phyloP scores from a whole-genome alignment of 2,329 filamentous ascomycete species.

The Fusarium sp. region DNA sequence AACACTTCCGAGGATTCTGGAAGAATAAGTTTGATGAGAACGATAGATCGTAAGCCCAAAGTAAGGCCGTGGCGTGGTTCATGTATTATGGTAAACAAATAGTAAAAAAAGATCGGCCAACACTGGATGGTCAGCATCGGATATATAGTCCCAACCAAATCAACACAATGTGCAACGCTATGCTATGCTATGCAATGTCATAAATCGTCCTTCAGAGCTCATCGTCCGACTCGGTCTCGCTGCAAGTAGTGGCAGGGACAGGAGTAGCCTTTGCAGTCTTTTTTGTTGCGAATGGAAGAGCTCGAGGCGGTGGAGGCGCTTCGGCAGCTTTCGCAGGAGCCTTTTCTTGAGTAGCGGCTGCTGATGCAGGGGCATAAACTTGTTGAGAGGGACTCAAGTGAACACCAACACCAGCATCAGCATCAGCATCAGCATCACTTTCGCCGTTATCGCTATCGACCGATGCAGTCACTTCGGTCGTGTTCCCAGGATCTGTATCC shows the following conservation, averaged over 20 bases:
- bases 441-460: slow-evolving; percentile 58
- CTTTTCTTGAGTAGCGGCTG: slow-evolving; percentile 8
- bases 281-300: slow-evolving; percentile 58
- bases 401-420: slow-evolving; percentile 38
- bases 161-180: neutral
- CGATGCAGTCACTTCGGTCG: slow-evolving; percentile 55
- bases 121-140: neutral
- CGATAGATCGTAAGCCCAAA: slow-evolving; percentile 55
- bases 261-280: slow-evolving; percentile 47
- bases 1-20: slow-evolving; percentile 73
- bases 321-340: slow-evolving; percentile 34
- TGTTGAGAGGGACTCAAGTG: slow-evolving; percentile 8
- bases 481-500: slow-evolving; percentile 55
- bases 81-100: neutral
- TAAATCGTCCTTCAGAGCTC: slow-evolving; percentile 57
- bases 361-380: neutral
- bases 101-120: neutral
- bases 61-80: neutral
- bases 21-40: slow-evolving; percentile 61
- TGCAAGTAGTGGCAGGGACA: slow-evolving; percentile 48
- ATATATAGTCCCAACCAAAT: neutral
- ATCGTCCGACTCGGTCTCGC: slow-evolving; percentile 67
- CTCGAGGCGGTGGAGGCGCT: slow-evolving; percentile 53
- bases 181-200: neutral
- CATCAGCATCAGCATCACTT: slow-evolving; percentile 54